Evolutionary conservation across 2,329 filamentous ascomycete genomes (phyloP).

Genomic region (Ophiostoma montium): DNA sequence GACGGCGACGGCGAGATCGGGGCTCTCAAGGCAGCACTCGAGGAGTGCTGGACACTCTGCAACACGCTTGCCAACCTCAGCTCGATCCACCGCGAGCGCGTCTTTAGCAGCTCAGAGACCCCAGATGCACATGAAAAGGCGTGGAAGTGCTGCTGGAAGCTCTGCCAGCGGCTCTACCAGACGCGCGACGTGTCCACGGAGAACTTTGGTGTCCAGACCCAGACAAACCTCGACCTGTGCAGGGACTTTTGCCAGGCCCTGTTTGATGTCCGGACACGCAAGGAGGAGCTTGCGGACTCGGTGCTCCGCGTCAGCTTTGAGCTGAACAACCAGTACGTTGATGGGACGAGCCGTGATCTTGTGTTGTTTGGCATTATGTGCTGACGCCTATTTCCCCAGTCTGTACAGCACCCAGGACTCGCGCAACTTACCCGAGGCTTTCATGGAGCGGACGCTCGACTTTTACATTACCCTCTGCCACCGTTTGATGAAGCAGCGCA

Average conservation of each 20-base stretch:
- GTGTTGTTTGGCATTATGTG: neutral
- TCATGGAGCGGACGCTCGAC: conserved; percentile 78
- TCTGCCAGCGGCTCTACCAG: conserved; percentile 81
- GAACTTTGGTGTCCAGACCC: conserved; percentile 50
- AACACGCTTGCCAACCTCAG: conserved; percentile 80
- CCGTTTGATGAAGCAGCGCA: conserved; percentile 87
- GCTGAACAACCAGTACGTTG: conserved; percentile 68
- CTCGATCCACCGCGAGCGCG: conserved; percentile 65
- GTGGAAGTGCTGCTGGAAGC: conserved; percentile 87
- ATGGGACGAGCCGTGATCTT: neutral
- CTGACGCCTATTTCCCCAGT: conserved; percentile 21
- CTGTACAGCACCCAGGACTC: conserved; percentile 81
- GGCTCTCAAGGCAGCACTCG: conserved; percentile 60
- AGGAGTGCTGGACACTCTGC: conserved; percentile 88
- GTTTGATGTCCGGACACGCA: conserved; percentile 69
- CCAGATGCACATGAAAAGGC: conserved; percentile 73
- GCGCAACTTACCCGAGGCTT: conserved; percentile 67
- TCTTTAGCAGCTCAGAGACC: conserved; percentile 61
- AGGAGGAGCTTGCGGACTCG: conserved; percentile 70
- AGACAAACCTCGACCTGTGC: conserved; percentile 70
- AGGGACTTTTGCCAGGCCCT: conserved; percentile 84
- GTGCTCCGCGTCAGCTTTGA: conserved; percentile 87
- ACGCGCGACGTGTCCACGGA: conserved; percentile 58
- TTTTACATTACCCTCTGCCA: conserved; percentile 93
- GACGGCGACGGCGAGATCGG: conserved; percentile 43